Evolutionary conservation across 78 protist species (phyloP).

Genomic region (Guillardia theta): DNA sequence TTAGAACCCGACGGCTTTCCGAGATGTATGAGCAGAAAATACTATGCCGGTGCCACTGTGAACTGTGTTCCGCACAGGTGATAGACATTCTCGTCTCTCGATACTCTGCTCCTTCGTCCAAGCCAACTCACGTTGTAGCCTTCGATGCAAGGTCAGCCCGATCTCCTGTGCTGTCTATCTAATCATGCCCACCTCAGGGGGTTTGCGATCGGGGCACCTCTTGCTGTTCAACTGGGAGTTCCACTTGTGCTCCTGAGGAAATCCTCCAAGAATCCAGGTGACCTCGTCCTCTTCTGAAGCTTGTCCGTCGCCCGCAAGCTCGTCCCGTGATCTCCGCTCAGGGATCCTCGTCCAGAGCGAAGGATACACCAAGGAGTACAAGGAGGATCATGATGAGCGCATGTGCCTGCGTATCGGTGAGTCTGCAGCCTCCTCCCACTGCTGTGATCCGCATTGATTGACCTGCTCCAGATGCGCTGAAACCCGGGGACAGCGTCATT

Average conservation of each 20-base stretch:
- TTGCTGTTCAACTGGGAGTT: conserved; percentile 39
- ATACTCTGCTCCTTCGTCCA: not conserved
- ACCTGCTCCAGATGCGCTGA: not conserved
- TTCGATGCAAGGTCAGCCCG: no score
- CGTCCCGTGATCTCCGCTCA: not conserved
- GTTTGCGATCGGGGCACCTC: conserved; percentile 47
- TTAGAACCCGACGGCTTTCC: no score
- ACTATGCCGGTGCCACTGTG: no score
- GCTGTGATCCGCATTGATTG: not conserved
- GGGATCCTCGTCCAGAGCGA: conserved; percentile 19
- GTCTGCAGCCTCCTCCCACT: not conserved
- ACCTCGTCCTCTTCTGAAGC: not conserved
- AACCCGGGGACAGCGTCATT: conserved; percentile 24
- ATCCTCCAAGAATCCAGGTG: conserved; percentile 44
- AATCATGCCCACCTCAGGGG: no score
- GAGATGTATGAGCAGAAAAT: no score
- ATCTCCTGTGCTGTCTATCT: no score
- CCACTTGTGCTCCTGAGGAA: conserved; percentile 46
- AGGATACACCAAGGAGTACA: conserved; percentile 42
- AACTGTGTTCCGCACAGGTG: no score
- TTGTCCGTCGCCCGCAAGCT: not conserved
- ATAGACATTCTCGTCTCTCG: not conserved
- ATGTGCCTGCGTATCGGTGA: conserved; percentile 20
- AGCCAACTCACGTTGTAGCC: not conserved
- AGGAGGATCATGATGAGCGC: conserved; percentile 20